Evolutionary conservation across 2,329 filamentous ascomycete genomes (phyloP), one percentile per base, ranked within the genome.

Genomic region (Fusarium humuli): DNA sequence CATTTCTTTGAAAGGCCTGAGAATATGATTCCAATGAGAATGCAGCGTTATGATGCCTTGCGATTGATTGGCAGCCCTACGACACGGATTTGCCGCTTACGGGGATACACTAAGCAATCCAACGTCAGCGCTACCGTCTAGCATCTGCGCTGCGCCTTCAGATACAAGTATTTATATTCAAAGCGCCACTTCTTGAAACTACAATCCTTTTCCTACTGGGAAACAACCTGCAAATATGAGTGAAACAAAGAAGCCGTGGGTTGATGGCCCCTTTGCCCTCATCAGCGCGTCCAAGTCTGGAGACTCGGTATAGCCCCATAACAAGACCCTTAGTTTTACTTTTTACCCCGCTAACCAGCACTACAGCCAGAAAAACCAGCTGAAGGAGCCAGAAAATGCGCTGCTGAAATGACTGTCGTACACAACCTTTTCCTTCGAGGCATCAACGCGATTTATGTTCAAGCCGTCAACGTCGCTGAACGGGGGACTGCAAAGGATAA

Each of bases 361-460:
- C 25, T 41, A 64, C 63, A 70, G 61, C 40, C 66, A n/a, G 73
- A 65, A 2, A 67, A 71, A 14, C 65, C 58, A 44, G 69, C 67
- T 13, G 67, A 56, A 18, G 74, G 72, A 5, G 68, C 69, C 13
- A 73, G 69, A 8, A 44, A 62, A 41, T 49, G 75, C 16, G 78
- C 73, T 4, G 67, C 72, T 8, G 73, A 78, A 18, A 81, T 82
- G 81, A 64, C 73, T 1, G 70, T 78, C 7, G 70, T 78, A 4
- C 81, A 83, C 74, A 82, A 81, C 71, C 68, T 76, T 22, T 44
- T 81, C 22, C 60, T 80, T 11, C 79, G 79, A 14, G 78, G 79
- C 8, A 71, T 82, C 64, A 82, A 82, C 66, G 75, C 77, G 8
- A 76, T 82, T 34, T 79, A 82, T 66, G 70, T 78, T 23, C 81